Percentiles rank a stretch among this genome's conserved stretches.
Evolutionary conservation across 768 basidiomycete genomes (phyloP).

Genomic region (Steccherinum ochraceum): DNA sequence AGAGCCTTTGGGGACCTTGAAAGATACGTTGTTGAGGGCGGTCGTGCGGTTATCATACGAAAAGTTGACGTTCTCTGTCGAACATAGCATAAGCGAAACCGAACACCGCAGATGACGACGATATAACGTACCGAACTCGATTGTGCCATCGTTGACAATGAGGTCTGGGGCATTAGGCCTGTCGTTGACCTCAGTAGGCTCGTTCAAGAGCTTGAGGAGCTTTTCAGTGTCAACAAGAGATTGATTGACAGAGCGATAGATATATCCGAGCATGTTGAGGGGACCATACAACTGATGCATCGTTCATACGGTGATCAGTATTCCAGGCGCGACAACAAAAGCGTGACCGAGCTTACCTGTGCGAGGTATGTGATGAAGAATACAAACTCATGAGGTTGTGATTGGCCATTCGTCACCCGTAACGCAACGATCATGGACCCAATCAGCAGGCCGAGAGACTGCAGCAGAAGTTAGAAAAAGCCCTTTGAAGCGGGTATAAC

Average conservation of each 20-base stretch:
- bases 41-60: slow-evolving; percentile 71
- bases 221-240: slow-evolving; percentile 80
- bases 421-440: slow-evolving; percentile 76
- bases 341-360: slow-evolving; percentile 52
- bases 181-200: slow-evolving; percentile 82
- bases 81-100: neutral
- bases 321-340: slow-evolving; percentile 7
- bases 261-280: slow-evolving; percentile 70
- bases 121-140: slow-evolving; percentile 71
- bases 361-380: slow-evolving; percentile 79
- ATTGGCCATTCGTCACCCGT: slow-evolving; percentile 51
- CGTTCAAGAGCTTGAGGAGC: slow-evolving; percentile 72
- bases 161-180: slow-evolving; percentile 70
- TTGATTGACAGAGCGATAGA: slow-evolving; percentile 73
- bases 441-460: slow-evolving; percentile 75
- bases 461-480: slow-evolving; percentile 2
- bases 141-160: slow-evolving; percentile 64
- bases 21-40: slow-evolving; percentile 74
- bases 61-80: slow-evolving; percentile 80
- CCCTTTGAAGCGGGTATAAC: neutral
- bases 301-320: slow-evolving; percentile 9
- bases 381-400: slow-evolving; percentile 58
- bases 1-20: slow-evolving; percentile 81
- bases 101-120: slow-evolving; percentile 2
- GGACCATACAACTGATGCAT: slow-evolving; percentile 72